phyloP scores from a whole-genome alignment of 2,329 filamentous ascomycete species.

The Fusarium guadeloupense region DNA sequence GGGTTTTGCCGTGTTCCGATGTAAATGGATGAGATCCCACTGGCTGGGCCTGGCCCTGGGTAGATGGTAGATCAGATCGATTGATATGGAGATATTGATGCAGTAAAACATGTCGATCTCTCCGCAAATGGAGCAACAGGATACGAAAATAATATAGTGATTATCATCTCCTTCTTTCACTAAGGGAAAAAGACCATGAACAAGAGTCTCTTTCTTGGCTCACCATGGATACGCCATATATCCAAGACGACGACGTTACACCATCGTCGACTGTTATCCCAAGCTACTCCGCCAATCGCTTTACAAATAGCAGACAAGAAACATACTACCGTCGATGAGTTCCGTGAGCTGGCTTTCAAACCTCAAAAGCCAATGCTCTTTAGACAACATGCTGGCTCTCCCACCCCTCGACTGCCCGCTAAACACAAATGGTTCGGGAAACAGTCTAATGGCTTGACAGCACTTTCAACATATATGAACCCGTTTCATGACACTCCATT shows the following conservation, averaged over 20 bases:
- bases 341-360: constrained; percentile 63
- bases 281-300: constrained; percentile 5
- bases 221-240: constrained; percentile 31
- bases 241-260: constrained; percentile 9
- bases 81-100: not conserved
- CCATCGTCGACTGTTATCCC: constrained; percentile 10
- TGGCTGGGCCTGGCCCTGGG: not conserved
- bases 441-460: constrained; percentile 13
- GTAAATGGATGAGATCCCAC: not conserved
- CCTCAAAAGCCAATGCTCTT: constrained; percentile 61
- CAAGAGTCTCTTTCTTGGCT: constrained; percentile 1
- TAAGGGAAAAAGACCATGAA: constrained; percentile 16
- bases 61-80: not conserved
- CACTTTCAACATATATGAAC: constrained; percentile 44
- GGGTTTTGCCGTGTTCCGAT: constrained; percentile 41
- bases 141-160: not conserved
- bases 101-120: constrained; percentile 19
- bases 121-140: not conserved
- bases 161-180: not conserved
- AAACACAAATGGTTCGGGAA: constrained; percentile 66
- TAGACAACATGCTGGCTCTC: constrained; percentile 55
- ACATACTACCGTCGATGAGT: constrained; percentile 52
- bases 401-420: constrained; percentile 57
- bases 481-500: constrained; percentile 46
- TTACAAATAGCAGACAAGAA: constrained; percentile 16